phyloP scores from a whole-genome alignment of 768 basidiomycete genomes.

The Rubroboletus satanas region DNA sequence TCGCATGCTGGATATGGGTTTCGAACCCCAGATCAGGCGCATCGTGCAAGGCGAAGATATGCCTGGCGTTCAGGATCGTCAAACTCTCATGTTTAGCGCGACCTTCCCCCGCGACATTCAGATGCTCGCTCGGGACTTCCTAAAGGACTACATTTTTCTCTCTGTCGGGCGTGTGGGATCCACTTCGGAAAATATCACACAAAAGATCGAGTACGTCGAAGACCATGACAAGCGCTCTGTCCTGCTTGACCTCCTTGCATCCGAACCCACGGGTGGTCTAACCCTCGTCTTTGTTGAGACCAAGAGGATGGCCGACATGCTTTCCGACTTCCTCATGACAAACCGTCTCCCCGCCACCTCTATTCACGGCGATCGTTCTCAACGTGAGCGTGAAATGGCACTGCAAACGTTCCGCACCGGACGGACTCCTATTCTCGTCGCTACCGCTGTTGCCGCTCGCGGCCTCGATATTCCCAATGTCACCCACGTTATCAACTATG shows the following conservation, averaged over 20 bases:
- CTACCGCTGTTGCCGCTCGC: constrained; percentile 97
- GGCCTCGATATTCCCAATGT: constrained; percentile 99
- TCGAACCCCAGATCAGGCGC: constrained; percentile 97
- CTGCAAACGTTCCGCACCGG: constrained; percentile 94
- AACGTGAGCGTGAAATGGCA: constrained; percentile 95
- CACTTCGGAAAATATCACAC: constrained; percentile 99
- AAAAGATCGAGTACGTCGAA: constrained; percentile 98
- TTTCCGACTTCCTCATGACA: constrained; percentile 89
- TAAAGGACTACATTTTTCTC: constrained; percentile 98
- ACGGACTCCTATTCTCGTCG: constrained; percentile 93
- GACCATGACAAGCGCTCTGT: constrained; percentile 96
- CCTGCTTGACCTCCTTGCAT: constrained; percentile 87
- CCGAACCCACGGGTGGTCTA: constrained; percentile 65
- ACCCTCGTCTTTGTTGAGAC: constrained; percentile 99
- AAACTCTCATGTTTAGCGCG: constrained; percentile 99
- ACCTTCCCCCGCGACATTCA: constrained; percentile 99
- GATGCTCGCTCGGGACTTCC: constrained; percentile 90
- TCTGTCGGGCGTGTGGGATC: constrained; percentile 98
- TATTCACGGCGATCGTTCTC: constrained; percentile 96
- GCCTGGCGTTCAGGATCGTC: constrained; percentile 87
- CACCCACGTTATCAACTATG: constrained; percentile 97
- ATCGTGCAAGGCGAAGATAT: constrained; percentile 99
- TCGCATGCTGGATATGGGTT: constrained; percentile 99
- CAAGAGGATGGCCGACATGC: constrained; percentile 98
- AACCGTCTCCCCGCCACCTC: constrained; percentile 88